Conservation (phyloP, 2,329 filamentous ascomycete genomes). For the Cadophora sp. region DNA sequence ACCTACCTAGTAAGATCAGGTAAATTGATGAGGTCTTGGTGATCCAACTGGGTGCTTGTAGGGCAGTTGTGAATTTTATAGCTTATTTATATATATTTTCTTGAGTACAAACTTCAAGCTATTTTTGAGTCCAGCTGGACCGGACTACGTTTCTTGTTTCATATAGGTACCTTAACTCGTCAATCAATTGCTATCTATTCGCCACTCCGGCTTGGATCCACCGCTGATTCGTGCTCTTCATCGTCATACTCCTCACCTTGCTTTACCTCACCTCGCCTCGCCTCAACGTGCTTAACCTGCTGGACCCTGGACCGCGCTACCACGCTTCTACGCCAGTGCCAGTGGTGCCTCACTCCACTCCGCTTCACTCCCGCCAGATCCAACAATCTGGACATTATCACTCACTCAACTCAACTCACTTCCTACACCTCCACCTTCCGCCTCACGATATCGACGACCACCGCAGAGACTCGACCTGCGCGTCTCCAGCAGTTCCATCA, state of each 20-base stretch:
- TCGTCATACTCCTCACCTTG: background rate
- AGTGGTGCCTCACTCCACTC: background rate
- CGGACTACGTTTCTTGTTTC: background rate
- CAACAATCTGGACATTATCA: background rate
- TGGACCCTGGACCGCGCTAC: constrained; percentile 11
- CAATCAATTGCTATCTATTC: constrained; percentile 11
- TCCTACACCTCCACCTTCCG: constrained; percentile 21
- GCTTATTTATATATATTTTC: no score
- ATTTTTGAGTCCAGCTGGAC: background rate
- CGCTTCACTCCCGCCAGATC: background rate
- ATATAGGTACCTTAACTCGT: background rate
- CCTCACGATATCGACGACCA: constrained; percentile 39
- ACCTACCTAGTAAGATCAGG: background rate
- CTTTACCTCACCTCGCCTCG: background rate
- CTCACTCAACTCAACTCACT: no score
- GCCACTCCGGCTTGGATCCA: constrained; percentile 10
- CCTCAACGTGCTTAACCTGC: constrained; percentile 10
- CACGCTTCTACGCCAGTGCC: background rate
- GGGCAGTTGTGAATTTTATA: no score
- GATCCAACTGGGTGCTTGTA: no score
- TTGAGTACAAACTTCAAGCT: background rate
- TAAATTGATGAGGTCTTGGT: no score
- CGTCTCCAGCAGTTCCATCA: constrained; percentile 7
- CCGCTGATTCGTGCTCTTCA: constrained; percentile 3
- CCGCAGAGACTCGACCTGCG: constrained; percentile 16